These are phyloP conservation scores for Cryptococcus neoformans DNA, from an alignment of 1,284 basidiomycete species.

Conservation along the genomic window DNA sequence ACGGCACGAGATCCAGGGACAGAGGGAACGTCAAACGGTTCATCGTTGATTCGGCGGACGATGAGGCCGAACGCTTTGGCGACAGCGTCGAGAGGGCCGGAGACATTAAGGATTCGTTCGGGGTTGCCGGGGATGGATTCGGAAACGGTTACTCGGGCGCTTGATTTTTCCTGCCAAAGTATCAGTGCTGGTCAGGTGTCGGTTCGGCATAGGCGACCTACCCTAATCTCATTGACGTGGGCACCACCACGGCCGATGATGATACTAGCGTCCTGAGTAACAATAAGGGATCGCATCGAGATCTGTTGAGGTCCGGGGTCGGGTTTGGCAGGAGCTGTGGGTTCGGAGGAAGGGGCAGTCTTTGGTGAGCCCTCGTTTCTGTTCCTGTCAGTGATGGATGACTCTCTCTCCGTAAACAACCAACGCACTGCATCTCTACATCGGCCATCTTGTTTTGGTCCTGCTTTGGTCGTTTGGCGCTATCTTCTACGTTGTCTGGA, in stretches of 20 bases:
- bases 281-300: conserved; percentile 93
- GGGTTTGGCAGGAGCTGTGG: conserved; percentile 35
- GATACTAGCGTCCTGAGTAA: conserved; percentile 98
- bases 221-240: conserved; percentile 96
- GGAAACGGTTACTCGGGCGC: conserved; percentile 90
- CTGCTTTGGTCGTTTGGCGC: conserved; percentile 7
- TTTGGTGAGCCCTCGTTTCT: not conserved
- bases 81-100: conserved; percentile 95
- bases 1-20: conserved; percentile 97
- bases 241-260: conserved; percentile 97
- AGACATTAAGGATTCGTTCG: conserved; percentile 95
- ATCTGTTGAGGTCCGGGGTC: conserved; percentile 55
- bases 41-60: conserved; percentile 98
- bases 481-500: conserved; percentile 2
- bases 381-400: conserved; percentile 17
- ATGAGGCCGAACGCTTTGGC: conserved; percentile 99
- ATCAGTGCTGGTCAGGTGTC: not conserved
- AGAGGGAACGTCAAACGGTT: conserved; percentile 96
- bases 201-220: conserved; percentile 14
- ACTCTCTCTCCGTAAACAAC: not conserved
- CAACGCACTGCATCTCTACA: conserved; percentile 37
- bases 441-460: conserved; percentile 36
- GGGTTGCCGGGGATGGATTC: conserved; percentile 97
- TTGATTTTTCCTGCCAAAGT: conserved; percentile 71
- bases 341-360: conserved; percentile 17